phyloP scores from a whole-genome alignment of 306 rosid species.

The Vigna radiata region DNA sequence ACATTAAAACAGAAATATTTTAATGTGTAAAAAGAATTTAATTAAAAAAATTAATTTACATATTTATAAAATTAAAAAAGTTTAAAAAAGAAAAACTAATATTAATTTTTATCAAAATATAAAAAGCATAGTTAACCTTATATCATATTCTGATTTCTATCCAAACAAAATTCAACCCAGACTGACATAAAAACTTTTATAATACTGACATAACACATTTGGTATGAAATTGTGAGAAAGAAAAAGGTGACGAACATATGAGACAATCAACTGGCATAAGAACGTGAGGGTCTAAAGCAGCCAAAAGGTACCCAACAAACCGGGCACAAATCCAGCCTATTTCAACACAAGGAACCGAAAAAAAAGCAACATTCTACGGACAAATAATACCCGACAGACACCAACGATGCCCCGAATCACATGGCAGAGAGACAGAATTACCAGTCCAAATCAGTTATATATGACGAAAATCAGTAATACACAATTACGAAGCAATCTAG shows the following conservation, averaged over 20 bases:
- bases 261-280: background rate
- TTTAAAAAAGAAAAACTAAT: too few relatives aligned
- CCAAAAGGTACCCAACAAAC: slow-evolving; percentile 25
- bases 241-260: background rate
- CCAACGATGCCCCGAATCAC: background rate
- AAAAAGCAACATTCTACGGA: slow-evolving; percentile 11
- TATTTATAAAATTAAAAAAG: too few relatives aligned
- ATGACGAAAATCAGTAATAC: background rate
- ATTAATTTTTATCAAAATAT: too few relatives aligned
- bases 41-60: too few relatives aligned
- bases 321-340: background rate
- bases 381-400: background rate
- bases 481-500: slow-evolving; percentile 21
- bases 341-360: slow-evolving; percentile 13
- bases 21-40: too few relatives aligned
- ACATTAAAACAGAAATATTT: too few relatives aligned
- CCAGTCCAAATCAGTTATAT: background rate
- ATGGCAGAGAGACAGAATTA: background rate
- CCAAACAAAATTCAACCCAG: too few relatives aligned
- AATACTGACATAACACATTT: background rate
- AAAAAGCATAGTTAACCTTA: too few relatives aligned
- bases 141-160: too few relatives aligned
- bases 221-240: background rate
- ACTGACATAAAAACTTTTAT: too few relatives aligned
- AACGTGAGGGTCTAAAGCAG: slow-evolving; percentile 6